Conservation (phyloP, 1,284 basidiomycete species). For the Cutaneotrichosporon dermatis region DNA sequence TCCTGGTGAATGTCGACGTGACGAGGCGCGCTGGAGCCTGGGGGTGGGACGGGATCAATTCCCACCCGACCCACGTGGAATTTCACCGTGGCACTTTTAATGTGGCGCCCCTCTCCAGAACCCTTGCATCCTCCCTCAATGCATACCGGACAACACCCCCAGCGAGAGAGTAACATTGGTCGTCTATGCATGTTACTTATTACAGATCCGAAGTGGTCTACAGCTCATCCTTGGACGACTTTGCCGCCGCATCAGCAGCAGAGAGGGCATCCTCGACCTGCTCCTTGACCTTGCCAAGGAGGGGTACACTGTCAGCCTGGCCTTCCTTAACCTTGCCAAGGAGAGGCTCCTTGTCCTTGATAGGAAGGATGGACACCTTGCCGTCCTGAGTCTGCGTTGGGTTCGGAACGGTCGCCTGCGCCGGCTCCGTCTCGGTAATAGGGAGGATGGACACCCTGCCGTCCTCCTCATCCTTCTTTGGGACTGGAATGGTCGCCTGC, state of each 20-base stretch:
- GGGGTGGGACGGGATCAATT: not conserved
- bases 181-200: not conserved
- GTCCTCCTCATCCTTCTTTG: constrained; percentile 6
- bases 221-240: constrained; percentile 3
- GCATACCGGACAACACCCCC: too few relatives aligned
- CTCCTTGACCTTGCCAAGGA: constrained; percentile 38
- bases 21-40: constrained; percentile 12
- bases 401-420: constrained; percentile 26
- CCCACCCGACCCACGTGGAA: not conserved
- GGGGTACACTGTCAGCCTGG: not conserved
- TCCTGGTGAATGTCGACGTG: constrained; percentile 12
- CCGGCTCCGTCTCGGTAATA: constrained; percentile 16
- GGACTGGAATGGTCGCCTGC: constrained; percentile 27
- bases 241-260: constrained; percentile 74
- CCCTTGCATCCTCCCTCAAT: not conserved
- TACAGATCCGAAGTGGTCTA: not conserved
- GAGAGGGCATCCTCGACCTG: constrained; percentile 35
- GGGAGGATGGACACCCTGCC: not conserved
- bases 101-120: not conserved
- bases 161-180: too few relatives aligned
- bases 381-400: constrained; percentile 6
- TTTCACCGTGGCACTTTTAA: not conserved
- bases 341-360: constrained; percentile 14
- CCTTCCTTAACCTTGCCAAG: not conserved
- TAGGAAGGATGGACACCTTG: not conserved